These are phyloP conservation scores for Mortierella alpina DNA, from an alignment of 192 early-diverging fungal species.

Conservation along the genomic window DNA sequence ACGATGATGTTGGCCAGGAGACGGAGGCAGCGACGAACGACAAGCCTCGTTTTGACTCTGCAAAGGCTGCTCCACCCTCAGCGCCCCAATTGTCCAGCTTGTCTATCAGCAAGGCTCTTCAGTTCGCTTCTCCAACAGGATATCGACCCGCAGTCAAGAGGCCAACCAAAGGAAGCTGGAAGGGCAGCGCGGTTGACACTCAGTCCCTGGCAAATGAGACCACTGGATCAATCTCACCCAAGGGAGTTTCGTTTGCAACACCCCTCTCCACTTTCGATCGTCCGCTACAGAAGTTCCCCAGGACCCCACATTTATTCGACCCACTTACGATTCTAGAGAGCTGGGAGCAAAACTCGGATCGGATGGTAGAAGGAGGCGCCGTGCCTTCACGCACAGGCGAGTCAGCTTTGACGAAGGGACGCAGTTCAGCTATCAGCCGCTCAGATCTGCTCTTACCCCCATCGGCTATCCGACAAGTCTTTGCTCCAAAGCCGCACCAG, in stretches of 20 bases:
- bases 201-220: neutral
- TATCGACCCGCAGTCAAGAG: conserved; percentile 47
- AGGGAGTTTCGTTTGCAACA: conserved; percentile 43
- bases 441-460: conserved; percentile 39
- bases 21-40: neutral
- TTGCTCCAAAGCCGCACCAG: conserved; percentile 42
- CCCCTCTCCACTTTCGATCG: conserved; percentile 30
- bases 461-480: conserved; percentile 31
- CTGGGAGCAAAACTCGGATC: conserved; percentile 1
- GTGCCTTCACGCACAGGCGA: too few relatives aligned
- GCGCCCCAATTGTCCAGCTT: neutral
- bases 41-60: neutral
- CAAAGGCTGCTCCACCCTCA: neutral
- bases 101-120: conserved; percentile 28
- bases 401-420: neutral
- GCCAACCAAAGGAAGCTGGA: conserved; percentile 44
- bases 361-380: too few relatives aligned
- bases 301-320: conserved; percentile 49
- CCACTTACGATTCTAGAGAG: conserved; percentile 40
- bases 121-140: conserved; percentile 40
- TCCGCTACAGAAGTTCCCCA: conserved; percentile 48
- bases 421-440: conserved; percentile 40
- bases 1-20: neutral
- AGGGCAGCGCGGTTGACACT: neutral
- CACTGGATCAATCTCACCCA: conserved; percentile 16